A percentile compares a stretch with the other conserved stretches of the same genome.
Conservation (phyloP, 805 yeast genomes). For the Candida quercuum region DNA sequence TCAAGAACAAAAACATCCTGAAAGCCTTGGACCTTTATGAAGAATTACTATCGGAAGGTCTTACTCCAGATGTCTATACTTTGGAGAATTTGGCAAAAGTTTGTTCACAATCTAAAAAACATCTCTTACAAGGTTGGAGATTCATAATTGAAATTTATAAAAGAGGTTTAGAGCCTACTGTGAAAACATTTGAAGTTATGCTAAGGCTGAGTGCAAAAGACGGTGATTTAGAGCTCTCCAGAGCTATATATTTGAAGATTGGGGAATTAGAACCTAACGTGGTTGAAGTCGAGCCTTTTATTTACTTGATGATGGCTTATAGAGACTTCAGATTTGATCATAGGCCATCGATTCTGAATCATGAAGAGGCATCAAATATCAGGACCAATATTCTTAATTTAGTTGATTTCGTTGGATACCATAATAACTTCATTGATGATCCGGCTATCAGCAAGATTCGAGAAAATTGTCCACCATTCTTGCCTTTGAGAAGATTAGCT, state of each 20-base stretch:
- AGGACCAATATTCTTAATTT: slow-evolving; percentile 41
- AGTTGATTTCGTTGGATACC: slow-evolving; percentile 31
- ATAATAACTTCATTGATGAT: slow-evolving; percentile 14
- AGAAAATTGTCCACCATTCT: slow-evolving; percentile 51
- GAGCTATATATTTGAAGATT: slow-evolving; percentile 58
- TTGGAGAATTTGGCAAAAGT: slow-evolving; percentile 61
- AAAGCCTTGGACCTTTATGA: slow-evolving; percentile 70
- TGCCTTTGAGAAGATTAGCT: slow-evolving; percentile 49
- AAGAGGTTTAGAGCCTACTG: slow-evolving; percentile 32
- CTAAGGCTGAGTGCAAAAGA: slow-evolving; percentile 72
- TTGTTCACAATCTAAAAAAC: slow-evolving; percentile 48
- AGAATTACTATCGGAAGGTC: slow-evolving; percentile 47
- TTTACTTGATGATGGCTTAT: slow-evolving; percentile 43
- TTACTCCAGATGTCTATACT: slow-evolving; percentile 38
- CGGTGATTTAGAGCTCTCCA: slow-evolving; percentile 67
- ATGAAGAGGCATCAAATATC: slow-evolving; percentile 40
- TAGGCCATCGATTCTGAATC: slow-evolving; percentile 32
- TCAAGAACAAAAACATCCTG: slow-evolving; percentile 58
- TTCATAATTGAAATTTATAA: slow-evolving; percentile 62
- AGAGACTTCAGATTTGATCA: slow-evolving; percentile 30
- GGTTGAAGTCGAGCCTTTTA: slow-evolving; percentile 12
- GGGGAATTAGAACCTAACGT: slow-evolving; percentile 26
- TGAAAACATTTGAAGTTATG: slow-evolving; percentile 58
- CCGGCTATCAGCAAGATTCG: slow-evolving; percentile 11
- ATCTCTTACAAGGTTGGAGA: slow-evolving; percentile 66